Percentiles rank a stretch among this genome's conserved stretches.
These are phyloP conservation scores for Pseudocercospora ulei DNA, from an alignment of 2,329 filamentous ascomycete genomes.

Conservation along the genomic window DNA sequence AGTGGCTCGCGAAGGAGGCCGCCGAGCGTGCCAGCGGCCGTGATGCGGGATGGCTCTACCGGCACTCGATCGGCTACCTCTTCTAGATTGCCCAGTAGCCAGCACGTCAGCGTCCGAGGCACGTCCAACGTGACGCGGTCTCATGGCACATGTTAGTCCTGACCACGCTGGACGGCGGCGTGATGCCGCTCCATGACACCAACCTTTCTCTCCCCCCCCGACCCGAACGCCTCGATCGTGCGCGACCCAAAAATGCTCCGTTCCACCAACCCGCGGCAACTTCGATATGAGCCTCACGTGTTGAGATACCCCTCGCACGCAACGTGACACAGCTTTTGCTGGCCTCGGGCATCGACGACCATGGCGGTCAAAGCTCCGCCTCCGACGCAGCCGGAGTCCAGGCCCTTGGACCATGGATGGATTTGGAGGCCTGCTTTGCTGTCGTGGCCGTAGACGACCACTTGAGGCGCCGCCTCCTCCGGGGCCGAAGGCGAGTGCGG, in stretches of 20 bases:
- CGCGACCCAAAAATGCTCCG: too few relatives aligned
- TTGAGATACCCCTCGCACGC: slow-evolving; percentile 37
- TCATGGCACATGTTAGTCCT: too few relatives aligned
- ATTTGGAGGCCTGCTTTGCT: slow-evolving; percentile 60
- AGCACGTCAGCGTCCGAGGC: too few relatives aligned
- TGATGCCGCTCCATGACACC: too few relatives aligned
- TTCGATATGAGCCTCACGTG: too few relatives aligned
- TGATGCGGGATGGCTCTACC: slow-evolving; percentile 22
- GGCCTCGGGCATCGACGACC: slow-evolving; percentile 53
- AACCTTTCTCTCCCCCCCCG: too few relatives aligned
- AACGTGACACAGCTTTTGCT: slow-evolving; percentile 34
- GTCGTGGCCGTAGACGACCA: slow-evolving; percentile 83
- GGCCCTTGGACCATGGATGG: slow-evolving; percentile 63
- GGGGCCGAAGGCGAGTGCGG: slow-evolving; percentile 21
- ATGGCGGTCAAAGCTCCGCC: slow-evolving; percentile 68
- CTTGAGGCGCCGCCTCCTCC: slow-evolving; percentile 41
- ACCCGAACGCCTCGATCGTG: too few relatives aligned
- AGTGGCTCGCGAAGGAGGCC: slow-evolving; percentile 30
- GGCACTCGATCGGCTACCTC: slow-evolving; percentile 27
- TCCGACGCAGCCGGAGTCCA: slow-evolving; percentile 73
- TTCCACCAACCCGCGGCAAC: too few relatives aligned
- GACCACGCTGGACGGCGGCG: too few relatives aligned
- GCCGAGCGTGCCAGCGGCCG: slow-evolving; percentile 25
- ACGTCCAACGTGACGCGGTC: too few relatives aligned
- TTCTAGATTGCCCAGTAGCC: slow-evolving; percentile 26